phyloP scores from a whole-genome alignment of 2,329 filamentous ascomycete genomes.

The Colletotrichum orchidophilum region DNA sequence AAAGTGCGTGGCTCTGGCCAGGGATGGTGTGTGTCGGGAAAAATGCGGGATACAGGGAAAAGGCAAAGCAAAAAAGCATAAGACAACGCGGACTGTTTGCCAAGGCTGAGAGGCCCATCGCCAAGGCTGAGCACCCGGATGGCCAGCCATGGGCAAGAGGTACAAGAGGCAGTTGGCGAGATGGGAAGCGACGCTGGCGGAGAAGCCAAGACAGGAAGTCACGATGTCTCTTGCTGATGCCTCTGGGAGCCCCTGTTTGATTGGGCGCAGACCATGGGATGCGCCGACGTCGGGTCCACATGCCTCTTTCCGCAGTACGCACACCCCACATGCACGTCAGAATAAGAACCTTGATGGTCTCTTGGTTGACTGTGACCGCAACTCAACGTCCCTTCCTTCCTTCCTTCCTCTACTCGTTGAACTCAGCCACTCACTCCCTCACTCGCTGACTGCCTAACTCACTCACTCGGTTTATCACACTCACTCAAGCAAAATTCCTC shows the following conservation, averaged over 20 bases:
- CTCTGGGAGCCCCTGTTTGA: not conserved
- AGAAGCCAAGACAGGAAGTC: not conserved
- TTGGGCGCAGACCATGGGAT: constrained; percentile 2
- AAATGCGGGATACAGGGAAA: not conserved
- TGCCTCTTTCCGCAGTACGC: not conserved
- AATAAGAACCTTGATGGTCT: constrained; percentile 31
- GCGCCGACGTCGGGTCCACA: constrained; percentile 1
- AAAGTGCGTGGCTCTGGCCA: not conserved
- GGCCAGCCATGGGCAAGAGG: not conserved
- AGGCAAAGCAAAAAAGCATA: constrained; percentile 4
- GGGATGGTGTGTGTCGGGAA: not conserved
- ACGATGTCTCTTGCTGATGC: constrained; percentile 2
- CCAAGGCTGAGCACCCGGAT: constrained; percentile 33
- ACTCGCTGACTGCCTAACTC: not conserved
- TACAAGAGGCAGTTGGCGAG: not conserved
- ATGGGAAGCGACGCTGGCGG: not conserved
- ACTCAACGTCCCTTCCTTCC: not conserved
- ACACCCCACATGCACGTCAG: constrained; percentile 2
- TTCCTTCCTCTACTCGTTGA: not conserved
- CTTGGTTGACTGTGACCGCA: constrained; percentile 8
- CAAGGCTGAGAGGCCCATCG: constrained; percentile 31
- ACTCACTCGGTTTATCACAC: not conserved
- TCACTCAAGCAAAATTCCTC: not conserved
- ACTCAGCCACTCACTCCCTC: not conserved
- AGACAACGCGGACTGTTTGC: constrained; percentile 24